Conservation (phyloP, 108 stramenopile species). For the Conticribra guillardii region DNA sequence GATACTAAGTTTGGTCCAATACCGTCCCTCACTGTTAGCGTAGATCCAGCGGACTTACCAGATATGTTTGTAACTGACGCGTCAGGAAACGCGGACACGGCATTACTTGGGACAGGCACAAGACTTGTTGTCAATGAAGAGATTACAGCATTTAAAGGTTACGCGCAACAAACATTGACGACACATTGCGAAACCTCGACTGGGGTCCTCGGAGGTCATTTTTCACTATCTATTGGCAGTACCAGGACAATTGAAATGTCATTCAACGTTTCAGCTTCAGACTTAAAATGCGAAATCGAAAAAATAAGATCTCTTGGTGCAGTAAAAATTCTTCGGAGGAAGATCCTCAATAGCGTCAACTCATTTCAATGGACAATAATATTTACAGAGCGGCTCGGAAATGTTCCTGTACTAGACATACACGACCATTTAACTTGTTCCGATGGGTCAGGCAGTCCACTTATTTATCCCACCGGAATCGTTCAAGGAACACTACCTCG, state of each 20-base stretch:
- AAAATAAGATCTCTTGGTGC: slow-evolving; percentile 12
- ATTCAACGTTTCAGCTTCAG: slow-evolving; percentile 53
- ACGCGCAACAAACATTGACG: slow-evolving; percentile 44
- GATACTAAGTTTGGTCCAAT: slow-evolving; percentile 35
- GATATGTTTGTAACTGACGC: slow-evolving; percentile 17
- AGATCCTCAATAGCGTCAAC: slow-evolving; percentile 10
- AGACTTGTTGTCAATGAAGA: slow-evolving; percentile 31
- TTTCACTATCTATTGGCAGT: slow-evolving; percentile 62
- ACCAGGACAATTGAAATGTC: slow-evolving; percentile 54
- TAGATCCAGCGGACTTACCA: slow-evolving; percentile 28
- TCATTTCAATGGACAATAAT: slow-evolving; percentile 50
- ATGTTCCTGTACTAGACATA: slow-evolving; percentile 42
- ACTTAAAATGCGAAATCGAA: slow-evolving; percentile 62
- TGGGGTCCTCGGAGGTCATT: slow-evolving; percentile 53
- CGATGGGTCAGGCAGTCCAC: slow-evolving; percentile 30
- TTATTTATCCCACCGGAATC: slow-evolving; percentile 28
- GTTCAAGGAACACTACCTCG: slow-evolving; percentile 47
- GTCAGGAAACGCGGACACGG: slow-evolving; percentile 8
- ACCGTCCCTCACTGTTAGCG: slow-evolving; percentile 33
- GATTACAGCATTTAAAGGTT: slow-evolving; percentile 48
- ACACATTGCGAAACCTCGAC: slow-evolving; percentile 14
- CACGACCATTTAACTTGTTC: slow-evolving; percentile 47
- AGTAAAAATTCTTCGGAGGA: slow-evolving; percentile 24
- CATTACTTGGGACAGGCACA: slow-evolving; percentile 30
- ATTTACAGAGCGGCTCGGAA: slow-evolving; percentile 57